Evolutionary conservation across 208 protist genomes (phyloP).

Genomic region (Balamuthia mandrillaris): DNA sequence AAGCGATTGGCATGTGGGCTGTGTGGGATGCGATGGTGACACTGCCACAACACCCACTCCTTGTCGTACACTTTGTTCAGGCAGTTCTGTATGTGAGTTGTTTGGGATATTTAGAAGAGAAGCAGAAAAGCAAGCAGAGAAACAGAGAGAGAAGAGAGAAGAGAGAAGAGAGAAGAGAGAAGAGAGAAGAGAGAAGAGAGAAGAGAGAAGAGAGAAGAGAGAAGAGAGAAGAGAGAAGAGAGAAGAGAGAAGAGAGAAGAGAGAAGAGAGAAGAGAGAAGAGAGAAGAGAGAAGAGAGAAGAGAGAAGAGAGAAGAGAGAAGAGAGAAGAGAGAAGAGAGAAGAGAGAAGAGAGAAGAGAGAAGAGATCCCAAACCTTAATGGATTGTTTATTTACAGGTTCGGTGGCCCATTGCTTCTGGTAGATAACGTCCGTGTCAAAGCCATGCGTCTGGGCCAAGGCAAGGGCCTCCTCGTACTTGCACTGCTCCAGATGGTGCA

Average conservation of each 20-base stretch:
- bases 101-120: background rate
- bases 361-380: background rate
- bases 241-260: background rate
- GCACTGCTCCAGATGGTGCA: too few relatives aligned
- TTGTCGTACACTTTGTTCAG: constrained; percentile 13
- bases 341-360: background rate
- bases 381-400: background rate
- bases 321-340: background rate
- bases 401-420: constrained; percentile 32
- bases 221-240: background rate
- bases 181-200: background rate
- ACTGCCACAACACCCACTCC: constrained; percentile 30
- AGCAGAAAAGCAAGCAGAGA: background rate
- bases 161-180: background rate
- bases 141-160: background rate
- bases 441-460: constrained; percentile 1
- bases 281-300: background rate
- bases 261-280: background rate
- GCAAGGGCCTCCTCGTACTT: constrained; percentile 22
- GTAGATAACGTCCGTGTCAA: constrained; percentile 28
- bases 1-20: background rate
- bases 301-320: background rate
- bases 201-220: background rate
- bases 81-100: background rate
- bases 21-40: background rate